Evolutionary conservation across 805 yeast species (phyloP).

Genomic region (Brettanomyces custersianus): DNA sequence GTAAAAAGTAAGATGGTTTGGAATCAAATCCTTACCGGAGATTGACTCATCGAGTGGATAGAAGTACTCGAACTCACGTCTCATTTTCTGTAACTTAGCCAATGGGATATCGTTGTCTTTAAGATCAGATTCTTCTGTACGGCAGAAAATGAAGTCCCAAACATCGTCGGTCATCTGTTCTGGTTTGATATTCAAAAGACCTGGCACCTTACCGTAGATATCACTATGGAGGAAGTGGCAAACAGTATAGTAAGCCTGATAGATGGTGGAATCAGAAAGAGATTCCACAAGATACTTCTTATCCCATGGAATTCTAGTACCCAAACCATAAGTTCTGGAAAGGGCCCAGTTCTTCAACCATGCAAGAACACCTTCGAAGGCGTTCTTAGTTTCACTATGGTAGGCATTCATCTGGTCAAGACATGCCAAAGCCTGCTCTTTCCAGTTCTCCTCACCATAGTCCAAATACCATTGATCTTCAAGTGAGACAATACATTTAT

Average conservation of each 20-base stretch:
- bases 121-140: slow-evolving; percentile 47
- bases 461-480: slow-evolving; percentile 99
- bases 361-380: slow-evolving; percentile 86
- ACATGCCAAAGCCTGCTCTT: slow-evolving; percentile 69
- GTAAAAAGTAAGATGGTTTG: slow-evolving; percentile 94
- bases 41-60: slow-evolving; percentile 89
- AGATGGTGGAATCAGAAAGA: slow-evolving; percentile 89
- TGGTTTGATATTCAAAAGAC: slow-evolving; percentile 65
- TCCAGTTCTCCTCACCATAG: slow-evolving; percentile 94
- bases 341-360: slow-evolving; percentile 99
- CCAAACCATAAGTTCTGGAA: slow-evolving; percentile 92
- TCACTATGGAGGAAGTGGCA: slow-evolving; percentile 80
- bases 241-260: slow-evolving; percentile 91
- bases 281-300: slow-evolving; percentile 88
- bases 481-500: slow-evolving; percentile 89
- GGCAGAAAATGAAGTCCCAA: slow-evolving; percentile 81
- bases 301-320: slow-evolving; percentile 96
- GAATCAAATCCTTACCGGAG: slow-evolving; percentile 95
- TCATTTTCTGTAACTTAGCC: slow-evolving; percentile 58
- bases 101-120: slow-evolving; percentile 51
- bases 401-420: slow-evolving; percentile 68
- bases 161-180: slow-evolving; percentile 90
- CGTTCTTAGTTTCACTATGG: slow-evolving; percentile 77
- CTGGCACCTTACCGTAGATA: slow-evolving; percentile 68
- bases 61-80: slow-evolving; percentile 94